Percentiles rank a stretch among this genome's conserved stretches.
These are phyloP conservation scores for Selaginella tamariscina DNA, from an alignment of 75 land plant genomes.

Conservation along the genomic window DNA sequence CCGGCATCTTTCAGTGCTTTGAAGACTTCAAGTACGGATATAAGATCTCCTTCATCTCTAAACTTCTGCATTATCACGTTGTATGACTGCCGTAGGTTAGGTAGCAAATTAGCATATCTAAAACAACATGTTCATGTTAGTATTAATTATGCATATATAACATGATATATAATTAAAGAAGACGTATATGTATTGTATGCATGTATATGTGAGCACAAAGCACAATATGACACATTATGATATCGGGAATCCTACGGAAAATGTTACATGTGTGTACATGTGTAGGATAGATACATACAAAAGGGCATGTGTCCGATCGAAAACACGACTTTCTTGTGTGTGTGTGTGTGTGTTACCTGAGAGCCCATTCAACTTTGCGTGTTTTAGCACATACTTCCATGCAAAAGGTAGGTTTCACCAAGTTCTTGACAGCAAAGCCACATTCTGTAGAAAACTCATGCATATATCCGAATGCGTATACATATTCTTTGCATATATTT, in stretches of 20 bases:
- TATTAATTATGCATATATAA: conserved; percentile 1
- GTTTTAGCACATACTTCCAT: conserved; percentile 30
- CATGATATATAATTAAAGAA: neutral
- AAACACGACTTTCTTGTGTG: too few species aligned
- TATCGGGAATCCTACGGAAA: neutral
- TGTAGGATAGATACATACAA: too few species aligned
- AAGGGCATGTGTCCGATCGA: too few species aligned
- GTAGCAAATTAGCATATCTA: conserved; percentile 48
- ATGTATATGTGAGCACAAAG: neutral
- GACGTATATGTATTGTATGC: neutral
- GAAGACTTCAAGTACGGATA: conserved; percentile 46
- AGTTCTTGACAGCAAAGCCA: conserved; percentile 32
- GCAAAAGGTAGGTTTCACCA: conserved; percentile 32
- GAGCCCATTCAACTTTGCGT: conserved; percentile 33
- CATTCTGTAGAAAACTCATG: conserved; percentile 38
- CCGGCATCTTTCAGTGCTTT: conserved; percentile 33
- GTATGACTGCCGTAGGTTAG: conserved; percentile 33
- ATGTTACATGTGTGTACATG: too few species aligned
- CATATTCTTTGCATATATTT: too few species aligned
- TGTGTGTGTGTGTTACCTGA: conserved; percentile 51
- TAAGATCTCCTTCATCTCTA: conserved; percentile 52
- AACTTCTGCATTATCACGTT: conserved; percentile 50
- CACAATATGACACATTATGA: neutral
- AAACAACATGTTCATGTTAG: neutral
- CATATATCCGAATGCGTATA: too few species aligned